Base-by-base conservation (phyloP, 106 monocot genomes). In the Platanthera zijinensis region DNA sequence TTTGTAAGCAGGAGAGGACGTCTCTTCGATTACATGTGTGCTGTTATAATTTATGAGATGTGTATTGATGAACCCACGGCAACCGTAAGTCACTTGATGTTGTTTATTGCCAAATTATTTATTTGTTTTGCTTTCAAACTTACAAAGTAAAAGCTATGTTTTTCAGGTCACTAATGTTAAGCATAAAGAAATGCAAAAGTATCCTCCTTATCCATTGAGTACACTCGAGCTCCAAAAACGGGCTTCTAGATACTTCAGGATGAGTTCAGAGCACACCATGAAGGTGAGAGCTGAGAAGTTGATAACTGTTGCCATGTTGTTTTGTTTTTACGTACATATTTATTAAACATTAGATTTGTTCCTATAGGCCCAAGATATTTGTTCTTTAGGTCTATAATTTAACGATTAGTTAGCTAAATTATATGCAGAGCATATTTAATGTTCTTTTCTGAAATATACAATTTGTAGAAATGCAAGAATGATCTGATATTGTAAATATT, bases 211-310 rank as follows among this genome's bases (percentile, higher is more conserved):
- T 80, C 97, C 97, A 47, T 78, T 97, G 70, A 94, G 88, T 80
- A 97, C 94, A 22, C 32, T 97, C 46, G 94, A 97, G 79, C 94
- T 97, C 70, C 97, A 94, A 74, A 97, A 97, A 82, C 94, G 97
- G 17, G 93, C 97, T 67, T 97, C 97, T n/a, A 91, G 91, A 81
- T 97, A 92, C 81, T 97, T 94, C 72, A 91, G 94, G 82, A 94
- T 97, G 85, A 90, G 94, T 79, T 94, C 94, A 45, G 97, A 94
- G 61, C 94, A 88, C 52, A 94, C 97, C 1, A 97, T 97, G 97
- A 94, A 97, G 91, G 94, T 94, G 2, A 80, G 45, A 97, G 89
- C 91, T 94, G 2, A 80, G 45, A 19, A 69, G 47, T 57, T 54
- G 22, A 46, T 72, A 72, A 21, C 15, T 50, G 10, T 9, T 51